phyloP scores from a whole-genome alignment of 2,329 filamentous ascomycete species.

The Chaetoscypha palmicola region DNA sequence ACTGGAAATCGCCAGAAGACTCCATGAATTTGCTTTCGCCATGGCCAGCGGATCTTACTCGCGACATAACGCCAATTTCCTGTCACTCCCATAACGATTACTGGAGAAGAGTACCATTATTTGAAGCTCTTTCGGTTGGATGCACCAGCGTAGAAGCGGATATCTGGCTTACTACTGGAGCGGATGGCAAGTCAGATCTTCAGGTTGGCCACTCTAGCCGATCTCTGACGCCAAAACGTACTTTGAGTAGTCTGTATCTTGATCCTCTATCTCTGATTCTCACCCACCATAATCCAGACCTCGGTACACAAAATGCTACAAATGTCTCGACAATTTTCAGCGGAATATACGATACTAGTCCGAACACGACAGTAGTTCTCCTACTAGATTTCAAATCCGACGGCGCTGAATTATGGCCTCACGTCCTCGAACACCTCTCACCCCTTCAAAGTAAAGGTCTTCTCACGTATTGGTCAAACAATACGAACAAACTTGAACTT shows the following conservation, averaged over 20 bases:
- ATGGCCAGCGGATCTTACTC: slow-evolving; percentile 34
- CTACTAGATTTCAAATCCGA: slow-evolving; percentile 62
- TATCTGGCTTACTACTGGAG: slow-evolving; percentile 52
- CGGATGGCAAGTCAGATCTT: slow-evolving; percentile 42
- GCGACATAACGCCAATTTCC: slow-evolving; percentile 43
- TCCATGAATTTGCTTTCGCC: neutral
- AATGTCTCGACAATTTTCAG: slow-evolving; percentile 18
- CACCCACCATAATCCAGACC: slow-evolving; percentile 41
- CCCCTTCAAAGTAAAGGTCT: slow-evolving; percentile 49
- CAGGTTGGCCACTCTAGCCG: slow-evolving; percentile 54
- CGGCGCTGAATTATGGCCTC: slow-evolving; percentile 41
- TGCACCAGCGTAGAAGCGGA: slow-evolving; percentile 63
- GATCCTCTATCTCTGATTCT: slow-evolving; percentile 53
- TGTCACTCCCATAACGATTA: slow-evolving; percentile 66
- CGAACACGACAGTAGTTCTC: slow-evolving; percentile 48
- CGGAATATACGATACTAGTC: slow-evolving; percentile 48
- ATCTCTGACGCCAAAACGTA: slow-evolving; percentile 45
- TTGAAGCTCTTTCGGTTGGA: slow-evolving; percentile 49
- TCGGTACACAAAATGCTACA: slow-evolving; percentile 36
- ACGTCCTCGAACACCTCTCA: slow-evolving; percentile 47
- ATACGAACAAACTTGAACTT: slow-evolving; percentile 39
- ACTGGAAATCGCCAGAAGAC: neutral
- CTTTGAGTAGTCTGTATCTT: slow-evolving; percentile 54
- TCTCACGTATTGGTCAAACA: slow-evolving; percentile 37
- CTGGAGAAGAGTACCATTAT: slow-evolving; percentile 53